Evolutionary conservation across 495 filamentous ascomycete genomes (phyloP), one percentile per base, ranked within the genome.

Genomic region (Aspergillus campestris): DNA sequence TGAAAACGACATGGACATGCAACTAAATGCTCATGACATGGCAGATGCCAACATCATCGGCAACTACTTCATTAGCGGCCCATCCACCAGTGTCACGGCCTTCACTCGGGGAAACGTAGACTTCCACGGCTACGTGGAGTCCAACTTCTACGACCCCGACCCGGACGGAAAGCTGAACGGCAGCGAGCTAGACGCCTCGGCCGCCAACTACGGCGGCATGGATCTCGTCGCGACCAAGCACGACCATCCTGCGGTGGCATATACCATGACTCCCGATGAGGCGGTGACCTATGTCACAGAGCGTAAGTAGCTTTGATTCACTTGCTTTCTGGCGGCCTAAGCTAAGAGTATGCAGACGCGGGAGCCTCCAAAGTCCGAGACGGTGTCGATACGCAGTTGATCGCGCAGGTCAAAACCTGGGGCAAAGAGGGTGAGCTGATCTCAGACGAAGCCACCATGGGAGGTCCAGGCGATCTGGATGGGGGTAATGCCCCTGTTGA

Each of bases 61-160:
- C 12, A 53, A 53, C 31, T 53, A 53, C 46, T 53, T 53, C 42
- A 49, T 53, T 24, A 53, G 51, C 42, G 46, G 51, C 1, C 46
- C 51, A 12, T 53, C 51, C 3, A 53, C 51, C 15, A 38, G 29
- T 13, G 51, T 49, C 34, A 53, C 46, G 11, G 51, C 51, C 1
- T 53, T 53, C 31, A 53, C 51, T 7, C 46, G 51, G 8, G 51
- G 51, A 11, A 53, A 49, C 18, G 51, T 11, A 10, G 50, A 54
- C 42, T 54, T 54, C 51, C 51, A 54, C 35, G 47, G 43, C n/a
- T 54, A 54, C 31, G 51, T 54, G 14, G 44, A 50, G 34, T 41
- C 38, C 42, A 54, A 54, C 34, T 54, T 34, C 38, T 50, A 54
- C 27, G 51, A 54, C 13, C 40, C 51, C 8, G 51, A 54, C 34